Evolutionary conservation across 2,329 filamentous ascomycete species (phyloP), one percentile per base, ranked within the genome.

Genomic region (Dryadomyces quercus-mongolicae): DNA sequence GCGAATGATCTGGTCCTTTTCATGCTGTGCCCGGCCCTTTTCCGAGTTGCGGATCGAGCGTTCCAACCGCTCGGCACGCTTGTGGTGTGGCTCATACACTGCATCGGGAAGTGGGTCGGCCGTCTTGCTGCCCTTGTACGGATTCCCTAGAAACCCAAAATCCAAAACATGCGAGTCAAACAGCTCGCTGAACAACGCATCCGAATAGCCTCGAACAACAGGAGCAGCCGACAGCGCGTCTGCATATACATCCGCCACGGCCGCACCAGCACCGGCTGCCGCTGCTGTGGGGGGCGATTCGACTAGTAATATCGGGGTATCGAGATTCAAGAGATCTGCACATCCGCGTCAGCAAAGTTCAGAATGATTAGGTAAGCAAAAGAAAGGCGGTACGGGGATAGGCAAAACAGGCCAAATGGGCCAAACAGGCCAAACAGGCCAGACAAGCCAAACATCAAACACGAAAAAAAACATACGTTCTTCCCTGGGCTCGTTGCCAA

Each of bases 401-500:
- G 25, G 25, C 25, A 31, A 31, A n/a, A n/a, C n/a, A n/a, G n/a
- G n/a, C 25, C 25, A 31, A 25, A 21, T 20, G n/a, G n/a, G n/a
- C 6, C n/a, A 10, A 10, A 18, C 18, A 45, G 6, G 38, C 21
- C 40, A 18, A 10, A 34, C 40, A 20, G 20, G 16, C 13, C 40
- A 20, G 20, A 10, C 13, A 18, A 20, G 42, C 15, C n/a, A n/a
- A 18, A 20, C 6, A n/a, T 5, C 4, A 51, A 45, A 38, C 18
- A 3, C 55, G 38, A 10, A 38, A 49, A 34, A 21, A 21, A 43
- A 74, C 80, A 67, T 77, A 91, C 90, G 85, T 62, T 85, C 75
- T 69, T 91, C 85, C 62, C 85, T 85, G 43, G 84, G 81, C 59
- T 88, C 84, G 65, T 94, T 88, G 58, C 88, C 90, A 70, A 97